phyloP scores from a whole-genome alignment of 2,329 filamentous ascomycete genomes.

The Fusarium robinianum region DNA sequence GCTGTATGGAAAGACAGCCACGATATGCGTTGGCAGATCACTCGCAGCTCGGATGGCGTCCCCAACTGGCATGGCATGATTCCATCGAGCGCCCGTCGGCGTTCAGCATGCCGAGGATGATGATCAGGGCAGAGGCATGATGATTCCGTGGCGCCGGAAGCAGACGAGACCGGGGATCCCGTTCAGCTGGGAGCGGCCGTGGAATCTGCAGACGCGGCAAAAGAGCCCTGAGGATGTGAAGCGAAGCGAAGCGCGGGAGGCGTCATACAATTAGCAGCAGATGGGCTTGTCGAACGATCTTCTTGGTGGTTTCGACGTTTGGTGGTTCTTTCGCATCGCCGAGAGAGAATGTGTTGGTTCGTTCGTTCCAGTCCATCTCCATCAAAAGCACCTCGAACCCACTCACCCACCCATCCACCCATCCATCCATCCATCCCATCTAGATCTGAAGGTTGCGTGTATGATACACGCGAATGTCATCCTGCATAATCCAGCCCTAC shows the following conservation, averaged over 20 bases:
- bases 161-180: slow-evolving; percentile 19
- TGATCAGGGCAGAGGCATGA: slow-evolving; percentile 8
- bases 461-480: slow-evolving; percentile 15
- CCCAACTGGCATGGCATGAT: slow-evolving; percentile 5
- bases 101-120: slow-evolving; percentile 22
- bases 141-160: slow-evolving; percentile 23
- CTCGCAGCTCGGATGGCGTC: slow-evolving; percentile 3
- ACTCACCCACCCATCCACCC: slow-evolving; percentile 11
- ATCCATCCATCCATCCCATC: slow-evolving; percentile 14
- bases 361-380: too few relatives aligned
- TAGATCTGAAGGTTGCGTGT: too few relatives aligned
- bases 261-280: too few relatives aligned
- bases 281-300: too few relatives aligned
- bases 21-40: slow-evolving; percentile 14
- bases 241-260: too few relatives aligned
- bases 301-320: too few relatives aligned
- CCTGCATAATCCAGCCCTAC: slow-evolving; percentile 9
- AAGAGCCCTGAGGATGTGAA: too few relatives aligned
- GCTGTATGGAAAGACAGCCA: slow-evolving; percentile 15
- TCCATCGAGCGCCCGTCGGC: slow-evolving; percentile 14
- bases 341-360: too few relatives aligned
- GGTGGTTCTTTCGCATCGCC: too few relatives aligned
- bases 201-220: too few relatives aligned
- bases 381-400: slow-evolving; percentile 20
- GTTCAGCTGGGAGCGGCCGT: slow-evolving; percentile 6